These are phyloP conservation scores for Fraxinus americana DNA, from an alignment of 257 asterid species.

Conservation along the genomic window DNA sequence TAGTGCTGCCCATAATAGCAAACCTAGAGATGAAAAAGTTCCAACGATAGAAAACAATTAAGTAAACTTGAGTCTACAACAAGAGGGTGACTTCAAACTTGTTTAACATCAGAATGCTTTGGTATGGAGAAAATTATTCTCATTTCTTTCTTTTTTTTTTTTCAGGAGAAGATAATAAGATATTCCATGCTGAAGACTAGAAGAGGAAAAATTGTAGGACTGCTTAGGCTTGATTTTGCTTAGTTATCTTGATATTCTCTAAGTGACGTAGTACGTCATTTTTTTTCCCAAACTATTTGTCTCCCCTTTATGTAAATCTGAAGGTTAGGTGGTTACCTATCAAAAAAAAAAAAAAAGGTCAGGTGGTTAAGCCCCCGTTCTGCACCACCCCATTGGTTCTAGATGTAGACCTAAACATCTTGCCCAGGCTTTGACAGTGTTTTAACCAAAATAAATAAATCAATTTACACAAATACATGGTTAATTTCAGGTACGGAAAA, in stretches of 20 bases:
- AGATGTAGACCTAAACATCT: neutral
- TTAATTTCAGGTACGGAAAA: neutral
- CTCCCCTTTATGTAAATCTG: neutral
- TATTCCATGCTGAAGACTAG: neutral
- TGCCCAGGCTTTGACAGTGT: neutral
- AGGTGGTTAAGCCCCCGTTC: neutral
- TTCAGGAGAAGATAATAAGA: neutral
- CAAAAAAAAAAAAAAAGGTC: neutral
- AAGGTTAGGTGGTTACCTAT: neutral
- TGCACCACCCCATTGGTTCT: neutral
- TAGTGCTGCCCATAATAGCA: constrained; percentile 94
- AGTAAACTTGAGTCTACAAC: constrained; percentile 1
- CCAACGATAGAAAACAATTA: neutral
- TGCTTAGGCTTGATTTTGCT: neutral
- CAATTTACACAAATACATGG: neutral
- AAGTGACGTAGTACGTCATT: neutral
- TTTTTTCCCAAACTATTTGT: neutral
- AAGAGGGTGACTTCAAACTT: constrained; percentile 5
- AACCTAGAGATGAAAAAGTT: constrained; percentile 33
- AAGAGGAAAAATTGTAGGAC: neutral
- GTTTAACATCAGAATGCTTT: neutral
- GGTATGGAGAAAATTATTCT: neutral
- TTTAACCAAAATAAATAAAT: neutral
- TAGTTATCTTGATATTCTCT: neutral
- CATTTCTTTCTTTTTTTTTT: neutral